phyloP scores from a whole-genome alignment of 1,139 yeast genomes.

The Protomyces lactucae-debilis region DNA sequence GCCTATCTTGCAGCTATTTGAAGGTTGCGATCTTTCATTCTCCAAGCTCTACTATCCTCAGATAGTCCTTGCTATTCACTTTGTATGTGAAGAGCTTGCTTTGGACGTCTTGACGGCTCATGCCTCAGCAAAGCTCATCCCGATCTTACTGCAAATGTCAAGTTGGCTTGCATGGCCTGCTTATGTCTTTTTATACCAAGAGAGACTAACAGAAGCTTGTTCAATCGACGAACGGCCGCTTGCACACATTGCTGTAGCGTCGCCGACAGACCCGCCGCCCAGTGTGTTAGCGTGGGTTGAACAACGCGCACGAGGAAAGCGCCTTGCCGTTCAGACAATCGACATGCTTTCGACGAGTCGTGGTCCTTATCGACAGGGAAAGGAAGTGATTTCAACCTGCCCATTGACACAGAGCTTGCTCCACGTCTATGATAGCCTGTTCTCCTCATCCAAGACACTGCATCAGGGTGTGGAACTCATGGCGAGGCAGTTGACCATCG shows the following conservation, averaged over 20 bases:
- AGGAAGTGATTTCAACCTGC: constrained; percentile 4
- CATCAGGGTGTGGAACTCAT: constrained; percentile 55
- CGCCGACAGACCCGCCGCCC: constrained; percentile 22
- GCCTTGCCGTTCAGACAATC: constrained; percentile 19
- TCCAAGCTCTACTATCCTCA: constrained; percentile 53
- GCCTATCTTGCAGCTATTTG: not conserved
- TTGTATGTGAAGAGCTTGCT: constrained; percentile 68
- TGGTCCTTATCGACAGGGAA: constrained; percentile 15
- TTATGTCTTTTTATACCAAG: constrained; percentile 44
- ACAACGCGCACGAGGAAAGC: not conserved
- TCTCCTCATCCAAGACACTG: constrained; percentile 51
- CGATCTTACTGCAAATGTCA: constrained; percentile 57
- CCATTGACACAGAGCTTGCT: constrained; percentile 12
- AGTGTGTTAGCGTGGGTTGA: constrained; percentile 14
- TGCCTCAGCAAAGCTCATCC: constrained; percentile 46
- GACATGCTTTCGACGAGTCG: not conserved
- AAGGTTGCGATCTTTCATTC: constrained; percentile 39
- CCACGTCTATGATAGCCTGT: constrained; percentile 42
- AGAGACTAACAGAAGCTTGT: constrained; percentile 8
- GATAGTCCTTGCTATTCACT: constrained; percentile 66
- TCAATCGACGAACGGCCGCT: not conserved
- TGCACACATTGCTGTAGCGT: not conserved
- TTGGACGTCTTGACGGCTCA: constrained; percentile 50
- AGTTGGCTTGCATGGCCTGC: constrained; percentile 73
- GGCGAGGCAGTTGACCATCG: constrained; percentile 52